These are phyloP conservation scores for Peniophora sp. DNA, from an alignment of 1,284 basidiomycete species.

Conservation along the genomic window DNA sequence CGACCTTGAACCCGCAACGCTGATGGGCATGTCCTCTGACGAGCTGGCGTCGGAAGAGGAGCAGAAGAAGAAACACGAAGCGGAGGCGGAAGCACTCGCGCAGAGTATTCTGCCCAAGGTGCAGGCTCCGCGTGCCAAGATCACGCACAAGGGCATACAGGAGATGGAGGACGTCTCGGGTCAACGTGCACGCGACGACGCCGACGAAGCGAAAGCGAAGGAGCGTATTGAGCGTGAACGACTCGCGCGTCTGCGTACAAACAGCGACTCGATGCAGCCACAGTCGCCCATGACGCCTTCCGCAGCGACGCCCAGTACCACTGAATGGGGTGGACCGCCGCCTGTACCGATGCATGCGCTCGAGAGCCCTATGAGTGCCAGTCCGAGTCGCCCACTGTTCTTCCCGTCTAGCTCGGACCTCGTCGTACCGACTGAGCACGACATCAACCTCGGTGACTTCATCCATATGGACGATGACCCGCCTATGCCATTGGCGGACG, in stretches of 20 bases:
- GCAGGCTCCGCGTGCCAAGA: slow-evolving; percentile 70
- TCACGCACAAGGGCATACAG: slow-evolving; percentile 85
- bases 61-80: slow-evolving; percentile 70
- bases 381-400: slow-evolving; percentile 29
- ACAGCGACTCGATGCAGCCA: slow-evolving; percentile 7
- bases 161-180: slow-evolving; percentile 74
- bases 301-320: slow-evolving; percentile 24
- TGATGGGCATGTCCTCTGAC: slow-evolving; percentile 78
- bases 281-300: slow-evolving; percentile 11
- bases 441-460: slow-evolving; percentile 66
- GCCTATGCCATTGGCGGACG: slow-evolving; percentile 15
- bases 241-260: slow-evolving; percentile 39
- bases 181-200: slow-evolving; percentile 48
- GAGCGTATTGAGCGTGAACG: slow-evolving; percentile 44
- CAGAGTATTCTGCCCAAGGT: slow-evolving; percentile 75
- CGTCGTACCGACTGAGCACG: slow-evolving; percentile 37
- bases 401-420: slow-evolving; percentile 36
- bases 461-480: slow-evolving; percentile 73
- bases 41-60: slow-evolving; percentile 80
- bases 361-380: slow-evolving; percentile 14
- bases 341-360: slow-evolving; percentile 37
- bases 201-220: slow-evolving; percentile 44
- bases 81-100: slow-evolving; percentile 72
- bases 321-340: slow-evolving; percentile 54
- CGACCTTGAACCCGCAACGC: slow-evolving; percentile 56